Base-by-base conservation (phyloP, 129 eudicot species). In the Ambrosia trifida region DNA sequence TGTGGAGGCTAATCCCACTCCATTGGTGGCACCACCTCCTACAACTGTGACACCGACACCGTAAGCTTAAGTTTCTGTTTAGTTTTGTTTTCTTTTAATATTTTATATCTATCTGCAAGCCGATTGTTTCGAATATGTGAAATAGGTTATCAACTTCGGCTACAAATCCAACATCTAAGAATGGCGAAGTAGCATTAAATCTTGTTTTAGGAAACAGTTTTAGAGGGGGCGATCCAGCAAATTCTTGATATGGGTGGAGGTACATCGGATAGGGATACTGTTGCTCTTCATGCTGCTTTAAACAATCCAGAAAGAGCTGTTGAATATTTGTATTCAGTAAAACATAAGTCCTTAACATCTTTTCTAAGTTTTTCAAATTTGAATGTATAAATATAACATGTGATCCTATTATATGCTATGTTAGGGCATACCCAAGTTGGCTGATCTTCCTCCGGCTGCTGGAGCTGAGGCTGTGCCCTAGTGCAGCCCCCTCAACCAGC, bases 351-450 rank as follows among this genome's bases (percentile, higher is more conserved):
- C 13, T 58, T 58, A 58, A 31, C 64, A 51, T 53, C 36, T n/a
- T 38, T 19, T 38, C 11, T 57, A 58, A 59, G 5, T 18, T 32
- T 31, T 14, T 45, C n/a, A 12, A 13, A 44, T 43, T 33, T 59
- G 18, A 10, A 20, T 28, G 14, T 60, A 28, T 43, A 3, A 2
- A 68, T 49, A 32, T 71, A 57, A 28, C 9, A 49, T 57, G 16
- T 72, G 47, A 45, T 71, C 28, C 28, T 72, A 9, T 60, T n/a
- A 24, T 67, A 36, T n/a, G 64, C 41, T 54, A 30, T 77, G 11
- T 64, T 76, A 91, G 97, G 97, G 97, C 66, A 89, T 91, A 66
- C 96, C 94, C 24, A 89, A 82, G 79, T 62, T 85, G 81, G 85
- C 96, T 51, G 96, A 83, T 46, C 85, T 65, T 76, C 88, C 95